Evolutionary conservation across 1,284 basidiomycete genomes (phyloP), one percentile per base, ranked within the genome.

Genomic region (Mycena sp.): DNA sequence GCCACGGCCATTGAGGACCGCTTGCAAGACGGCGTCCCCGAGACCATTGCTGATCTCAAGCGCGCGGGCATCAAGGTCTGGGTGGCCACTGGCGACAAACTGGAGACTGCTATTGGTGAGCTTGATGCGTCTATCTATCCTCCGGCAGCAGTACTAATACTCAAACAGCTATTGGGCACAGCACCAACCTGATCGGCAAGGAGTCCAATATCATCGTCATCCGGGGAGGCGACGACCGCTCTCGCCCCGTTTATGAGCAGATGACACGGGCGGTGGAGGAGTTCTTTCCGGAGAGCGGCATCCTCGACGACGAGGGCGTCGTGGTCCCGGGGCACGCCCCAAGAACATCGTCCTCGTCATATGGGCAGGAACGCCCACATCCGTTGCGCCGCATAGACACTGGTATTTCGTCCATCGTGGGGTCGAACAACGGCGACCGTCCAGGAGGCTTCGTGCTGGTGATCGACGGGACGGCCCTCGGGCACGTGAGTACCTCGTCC

Each of bases 11-110:
- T 99, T 2, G 98, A 99, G 77, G 98, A 99, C 77, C 99, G 99
- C 78, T 80, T 99, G 60, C 98, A 99, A 72, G 97, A 99, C 63
- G 96, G 97, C 40, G 97, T 99, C 70, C 96, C 94, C 77, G 87
- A 90, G 41, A 99, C 98, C 0, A 79, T 99, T 64, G 98, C 99
- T 78, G 75, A 99, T 50, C 77, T 99, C 68, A 83, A 96, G 66
- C 99, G 99, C 74, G 98, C 97, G 0, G 97, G 97, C 2, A 91
- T 99, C 78, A 98, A 95, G 83, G 98, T 99, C 59, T 99, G 98
- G 98, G 99, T 99, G 98, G 82, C 99, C 71, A 99, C 98, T 0
- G 98, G 98, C 0, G 98, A 99, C 80, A 99, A 99, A 82, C 96
- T 99, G 65, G 98, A 99, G 82, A 99, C 98, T 3, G 98, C 98